Base-by-base conservation (phyloP, 225 moss, liverwort and hornwort species). In the Marchantia polymorpha region DNA sequence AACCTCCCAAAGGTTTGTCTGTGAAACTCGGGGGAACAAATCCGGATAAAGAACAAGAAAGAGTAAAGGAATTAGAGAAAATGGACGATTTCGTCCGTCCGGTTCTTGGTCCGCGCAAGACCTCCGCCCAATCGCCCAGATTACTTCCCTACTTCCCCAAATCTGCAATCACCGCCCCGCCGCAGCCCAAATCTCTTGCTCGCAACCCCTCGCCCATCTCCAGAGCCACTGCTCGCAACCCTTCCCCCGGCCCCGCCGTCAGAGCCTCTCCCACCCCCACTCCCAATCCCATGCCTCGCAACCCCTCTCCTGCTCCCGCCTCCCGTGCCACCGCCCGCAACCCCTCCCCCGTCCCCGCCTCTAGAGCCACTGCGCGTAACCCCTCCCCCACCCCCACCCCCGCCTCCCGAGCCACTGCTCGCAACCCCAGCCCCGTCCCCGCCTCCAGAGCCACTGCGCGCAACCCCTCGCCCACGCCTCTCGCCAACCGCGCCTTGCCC, bases 101-200 rank as follows among this genome's bases (percentile, higher is more conserved):
- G 8, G 50, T 79, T 23, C 54, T 79, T 53, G 72, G 72, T 59
- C 64, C 83, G 58, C 83, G 79, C 29, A 83, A 64, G 67, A 64
- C 78, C 31, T 46, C 79, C 19, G 61, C 75, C 12, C 84, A 82
- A 78, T 78, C 76, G 5, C 78, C 83, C 12, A 74, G 84, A 67
- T 80, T 87, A 50, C 82, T 87, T 13, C 87, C 87, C 48, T 87
- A 82, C 79, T 87, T 87, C 53, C 87, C 87, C 52, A 87, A 84
- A 58, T 84, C 84, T 56, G 84, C 84, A 53, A 69, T 82, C 60
- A 84, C 84, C 12, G 69, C 80, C 1, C 87, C 87, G 46, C 82
- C 84, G n/a, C 69, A 73, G 11, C 82, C 84, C 0, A 82, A 82
- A 53, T 87, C 87, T 49, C 82, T 85, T 17, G 75, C 84, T 10